Conservation (phyloP, 2,329 filamentous ascomycete genomes). For the Alternaria sp. region DNA sequence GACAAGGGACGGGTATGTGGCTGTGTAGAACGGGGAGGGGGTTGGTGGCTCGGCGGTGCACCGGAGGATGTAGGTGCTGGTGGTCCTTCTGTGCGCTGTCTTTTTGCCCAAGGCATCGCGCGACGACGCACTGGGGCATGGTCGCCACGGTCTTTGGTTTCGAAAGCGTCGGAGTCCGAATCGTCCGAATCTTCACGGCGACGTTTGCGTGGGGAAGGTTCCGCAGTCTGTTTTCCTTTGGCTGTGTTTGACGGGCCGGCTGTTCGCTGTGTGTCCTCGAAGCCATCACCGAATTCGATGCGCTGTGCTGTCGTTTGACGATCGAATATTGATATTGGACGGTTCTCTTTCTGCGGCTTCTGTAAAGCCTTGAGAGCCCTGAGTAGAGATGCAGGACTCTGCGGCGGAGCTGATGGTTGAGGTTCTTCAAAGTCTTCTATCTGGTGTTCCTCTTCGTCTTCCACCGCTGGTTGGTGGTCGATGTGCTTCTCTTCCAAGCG, state of each 20-base stretch:
- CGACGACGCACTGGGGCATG: slow-evolving; percentile 47
- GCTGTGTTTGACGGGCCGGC: slow-evolving; percentile 32
- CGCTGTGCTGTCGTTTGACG: slow-evolving; percentile 50
- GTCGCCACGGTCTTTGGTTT: slow-evolving; percentile 48
- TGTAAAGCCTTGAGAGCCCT: slow-evolving; percentile 27
- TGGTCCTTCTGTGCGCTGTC: slow-evolving; percentile 24
- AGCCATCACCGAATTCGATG: slow-evolving; percentile 51
- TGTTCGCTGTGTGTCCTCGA: slow-evolving; percentile 39
- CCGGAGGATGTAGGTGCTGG: slow-evolving; percentile 29
- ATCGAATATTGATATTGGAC: slow-evolving; percentile 49
- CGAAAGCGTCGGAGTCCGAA: slow-evolving; percentile 56
- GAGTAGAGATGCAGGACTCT: slow-evolving; percentile 30
- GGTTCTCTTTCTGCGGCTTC: slow-evolving; percentile 47
- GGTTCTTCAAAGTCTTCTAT: slow-evolving; percentile 13
- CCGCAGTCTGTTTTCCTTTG: slow-evolving; percentile 41
- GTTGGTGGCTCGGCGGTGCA: slow-evolving; percentile 42
- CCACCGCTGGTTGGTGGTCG: not conserved
- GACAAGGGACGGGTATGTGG: not conserved
- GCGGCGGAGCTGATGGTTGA: slow-evolving; percentile 27
- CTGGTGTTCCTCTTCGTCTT: not conserved
- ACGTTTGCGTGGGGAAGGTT: slow-evolving; percentile 36
- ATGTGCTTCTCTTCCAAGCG: not conserved
- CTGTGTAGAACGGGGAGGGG: slow-evolving; percentile 7
- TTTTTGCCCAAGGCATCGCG: slow-evolving; percentile 44
- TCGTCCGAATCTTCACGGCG: slow-evolving; percentile 41